Conservation (phyloP, 305 asterid genomes). For the Fraxinus xanthoxyloides region DNA sequence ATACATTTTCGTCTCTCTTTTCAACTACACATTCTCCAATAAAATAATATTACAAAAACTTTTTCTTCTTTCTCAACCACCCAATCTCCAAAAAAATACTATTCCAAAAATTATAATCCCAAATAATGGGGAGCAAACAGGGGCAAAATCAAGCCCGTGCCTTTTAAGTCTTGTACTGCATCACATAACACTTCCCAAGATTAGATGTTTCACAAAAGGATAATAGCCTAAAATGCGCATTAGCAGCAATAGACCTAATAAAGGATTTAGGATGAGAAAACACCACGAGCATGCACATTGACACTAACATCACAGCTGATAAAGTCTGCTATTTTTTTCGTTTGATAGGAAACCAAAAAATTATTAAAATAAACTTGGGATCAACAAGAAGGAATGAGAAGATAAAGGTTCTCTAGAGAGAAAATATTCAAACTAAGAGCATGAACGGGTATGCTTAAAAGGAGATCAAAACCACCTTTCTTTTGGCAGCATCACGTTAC, state of each 20-base stretch:
- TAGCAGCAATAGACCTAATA: not conserved
- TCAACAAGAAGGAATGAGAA: not conserved
- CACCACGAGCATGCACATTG: not conserved
- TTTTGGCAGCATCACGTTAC: not conserved
- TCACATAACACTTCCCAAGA: not conserved
- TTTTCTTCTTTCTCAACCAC: not conserved
- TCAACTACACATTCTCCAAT: not conserved
- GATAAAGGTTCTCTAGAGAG: not conserved
- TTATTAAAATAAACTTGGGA: not conserved
- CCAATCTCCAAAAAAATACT: not conserved
- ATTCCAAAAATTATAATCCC: not conserved
- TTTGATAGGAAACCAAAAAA: too few relatives aligned
- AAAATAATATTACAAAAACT: too few relatives aligned
- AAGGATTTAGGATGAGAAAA: not conserved
- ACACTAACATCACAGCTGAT: not conserved
- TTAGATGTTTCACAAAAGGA: not conserved
- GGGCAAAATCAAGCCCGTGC: not conserved
- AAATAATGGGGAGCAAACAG: not conserved
- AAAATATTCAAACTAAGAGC: not conserved
- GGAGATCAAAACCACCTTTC: not conserved
- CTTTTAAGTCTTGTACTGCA: not conserved
- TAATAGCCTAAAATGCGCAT: not conserved
- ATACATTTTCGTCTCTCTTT: not conserved
- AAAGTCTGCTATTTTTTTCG: not conserved
- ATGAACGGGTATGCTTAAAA: not conserved